Percentiles rank a stretch among this genome's conserved stretches.
Conservation (phyloP, 2,329 filamentous ascomycete species). For the Verticillium alfalfae region DNA sequence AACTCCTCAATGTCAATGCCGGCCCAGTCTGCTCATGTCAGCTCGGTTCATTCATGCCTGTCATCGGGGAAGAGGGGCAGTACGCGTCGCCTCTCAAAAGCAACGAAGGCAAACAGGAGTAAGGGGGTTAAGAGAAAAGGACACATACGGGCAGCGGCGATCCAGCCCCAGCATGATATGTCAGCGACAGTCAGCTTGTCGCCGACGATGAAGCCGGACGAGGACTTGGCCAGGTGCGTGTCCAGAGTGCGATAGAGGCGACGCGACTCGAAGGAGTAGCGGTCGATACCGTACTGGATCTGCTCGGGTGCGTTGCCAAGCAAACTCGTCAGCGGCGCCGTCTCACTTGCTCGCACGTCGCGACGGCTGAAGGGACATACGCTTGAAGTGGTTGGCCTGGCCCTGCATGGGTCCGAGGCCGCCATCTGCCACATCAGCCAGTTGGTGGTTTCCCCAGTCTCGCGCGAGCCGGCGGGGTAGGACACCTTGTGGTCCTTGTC, state of each 20-base stretch:
- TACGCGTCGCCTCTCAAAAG: no score
- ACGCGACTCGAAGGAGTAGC: slow-evolving; percentile 80
- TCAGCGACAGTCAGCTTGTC: slow-evolving; percentile 71
- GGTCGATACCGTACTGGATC: slow-evolving; percentile 76
- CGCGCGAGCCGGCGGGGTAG: slow-evolving; percentile 65
- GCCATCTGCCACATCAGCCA: slow-evolving; percentile 77
- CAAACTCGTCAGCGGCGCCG: not conserved
- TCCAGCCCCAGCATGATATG: slow-evolving; percentile 77
- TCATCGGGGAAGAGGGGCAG: no score
- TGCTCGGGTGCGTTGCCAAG: slow-evolving; percentile 72
- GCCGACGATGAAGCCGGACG: slow-evolving; percentile 57
- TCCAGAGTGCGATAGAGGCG: slow-evolving; percentile 76
- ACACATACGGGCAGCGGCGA: slow-evolving; percentile 44
- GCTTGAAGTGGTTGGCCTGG: slow-evolving; percentile 77
- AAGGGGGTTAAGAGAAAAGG: slow-evolving; percentile 12
- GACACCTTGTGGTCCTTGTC: slow-evolving; percentile 78
- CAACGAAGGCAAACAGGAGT: not conserved
- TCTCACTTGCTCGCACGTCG: no score
- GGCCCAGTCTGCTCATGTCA: slow-evolving; percentile 24
- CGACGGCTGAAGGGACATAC: slow-evolving; percentile 29
- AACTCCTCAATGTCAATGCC: slow-evolving; percentile 64
- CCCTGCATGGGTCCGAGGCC: slow-evolving; percentile 80
- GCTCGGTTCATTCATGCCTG: not conserved
- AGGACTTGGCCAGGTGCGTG: slow-evolving; percentile 56
- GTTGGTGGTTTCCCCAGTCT: slow-evolving; percentile 76